Evolutionary conservation across 1,139 yeast species (phyloP), one percentile per base, ranked within the genome.

Genomic region (Sugiyamaella neomexicana): DNA sequence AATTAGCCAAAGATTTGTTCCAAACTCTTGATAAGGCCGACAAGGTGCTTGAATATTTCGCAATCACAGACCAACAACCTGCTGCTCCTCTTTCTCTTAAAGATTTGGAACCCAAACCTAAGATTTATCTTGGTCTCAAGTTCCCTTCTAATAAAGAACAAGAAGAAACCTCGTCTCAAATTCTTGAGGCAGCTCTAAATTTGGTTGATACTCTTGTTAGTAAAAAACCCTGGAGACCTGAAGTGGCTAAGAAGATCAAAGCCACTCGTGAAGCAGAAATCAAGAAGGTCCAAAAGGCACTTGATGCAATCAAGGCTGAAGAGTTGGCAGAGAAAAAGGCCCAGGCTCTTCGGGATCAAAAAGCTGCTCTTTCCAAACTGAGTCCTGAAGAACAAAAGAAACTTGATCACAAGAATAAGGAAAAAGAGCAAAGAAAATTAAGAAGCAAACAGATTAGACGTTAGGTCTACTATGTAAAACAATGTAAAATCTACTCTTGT

Each of bases 31-130:
- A 68, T 17, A 39, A 39, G n/a, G 74, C 85, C 55, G 81, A 82
- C 44, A 69, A 77, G 8, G 73, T 80, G 53, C 73, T 91, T 65
- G 82, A 83, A 65, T 86, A 70, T 66, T 69, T 93, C 62, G 85
- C 95, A 36, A 78, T 90, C 67, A 88, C 97, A 52, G 99, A 93
- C 70, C 86, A 89, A 72, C 83, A 90, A 31, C 65, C 74, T 41
- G 85, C 78, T 56, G 86, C 81, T 63, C 97, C 99, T 40, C 55
- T 58, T 46, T 63, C 61, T 29, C 65, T 81, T 50, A 72, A 74
- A 38, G 85, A 82, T 43, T 73, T 80, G 59, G 72, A 70, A 44
- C 83, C 89, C 53, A 70, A 68, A 56, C 81, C 90, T 63, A 80
- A 79, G 63, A 69, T 85, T 46, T 68, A 82, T 34, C 63, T 88